phyloP scores from a whole-genome alignment of 768 basidiomycete species.

The Mycena belliarum region DNA sequence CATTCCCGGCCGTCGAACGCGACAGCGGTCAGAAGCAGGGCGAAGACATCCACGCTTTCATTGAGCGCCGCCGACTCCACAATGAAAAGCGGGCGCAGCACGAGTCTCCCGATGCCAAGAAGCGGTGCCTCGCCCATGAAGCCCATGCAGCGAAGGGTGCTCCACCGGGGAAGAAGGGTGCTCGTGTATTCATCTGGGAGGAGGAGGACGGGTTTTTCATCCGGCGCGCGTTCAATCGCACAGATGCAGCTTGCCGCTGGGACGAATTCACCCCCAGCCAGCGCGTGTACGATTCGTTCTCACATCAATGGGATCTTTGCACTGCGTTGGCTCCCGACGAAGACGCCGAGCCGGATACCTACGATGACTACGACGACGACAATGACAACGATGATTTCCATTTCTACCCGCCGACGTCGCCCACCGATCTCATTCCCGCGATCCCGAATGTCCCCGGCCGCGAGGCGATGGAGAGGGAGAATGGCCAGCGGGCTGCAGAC shows the following conservation, averaged over 20 bases:
- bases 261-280: background rate
- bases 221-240: background rate
- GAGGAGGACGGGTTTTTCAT: background rate
- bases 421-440: slow-evolving; percentile 1
- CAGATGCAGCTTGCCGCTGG: background rate
- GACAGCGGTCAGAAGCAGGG: slow-evolving; percentile 17
- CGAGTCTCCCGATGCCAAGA: slow-evolving; percentile 4
- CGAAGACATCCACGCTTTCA: slow-evolving; percentile 13
- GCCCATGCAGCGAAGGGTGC: background rate
- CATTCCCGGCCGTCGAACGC: slow-evolving; percentile 13
- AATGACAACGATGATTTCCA: too few species aligned
- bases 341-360: background rate
- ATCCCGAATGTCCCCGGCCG: slow-evolving; percentile 15
- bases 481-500: slow-evolving; percentile 8
- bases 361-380: background rate
- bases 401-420: background rate
- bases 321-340: slow-evolving; percentile 1
- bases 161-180: background rate
- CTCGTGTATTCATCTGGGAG: slow-evolving; percentile 1
- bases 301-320: slow-evolving; percentile 5
- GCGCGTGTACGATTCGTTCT: slow-evolving; percentile 1
- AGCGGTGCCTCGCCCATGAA: background rate
- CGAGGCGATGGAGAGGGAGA: slow-evolving; percentile 7
- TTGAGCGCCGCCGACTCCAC: slow-evolving; percentile 11
- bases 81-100: slow-evolving; percentile 10